Evolutionary conservation across 495 filamentous ascomycete genomes (phyloP).

Genomic region (Hypoxylon intermedium): DNA sequence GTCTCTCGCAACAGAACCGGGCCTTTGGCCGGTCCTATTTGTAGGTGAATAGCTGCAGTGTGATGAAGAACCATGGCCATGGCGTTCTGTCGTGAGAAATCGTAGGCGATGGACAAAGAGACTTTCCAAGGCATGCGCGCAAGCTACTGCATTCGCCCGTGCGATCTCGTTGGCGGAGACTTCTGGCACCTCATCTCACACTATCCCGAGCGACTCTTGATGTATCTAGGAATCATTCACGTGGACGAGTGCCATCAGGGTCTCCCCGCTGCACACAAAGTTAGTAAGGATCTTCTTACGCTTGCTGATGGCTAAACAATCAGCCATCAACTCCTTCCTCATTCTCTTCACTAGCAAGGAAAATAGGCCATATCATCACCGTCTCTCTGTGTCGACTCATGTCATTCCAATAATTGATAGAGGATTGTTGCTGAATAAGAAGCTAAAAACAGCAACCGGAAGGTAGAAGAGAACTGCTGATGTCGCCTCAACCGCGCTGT

Average conservation of each 20-base stretch:
- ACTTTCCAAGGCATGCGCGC: conserved; percentile 6
- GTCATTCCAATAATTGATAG: neutral
- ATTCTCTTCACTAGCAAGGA: conserved; percentile 7
- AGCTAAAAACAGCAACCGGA: conserved; percentile 25
- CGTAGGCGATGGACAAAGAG: conserved; percentile 9
- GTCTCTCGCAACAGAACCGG: conserved; percentile 21
- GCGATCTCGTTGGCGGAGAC: conserved; percentile 1
- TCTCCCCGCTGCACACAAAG: conserved; percentile 24
- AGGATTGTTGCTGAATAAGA: conserved; percentile 28
- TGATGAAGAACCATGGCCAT: conserved; percentile 23
- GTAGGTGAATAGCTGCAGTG: conserved; percentile 15
- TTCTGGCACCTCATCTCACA: conserved; percentile 9
- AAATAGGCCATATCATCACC: conserved; percentile 23
- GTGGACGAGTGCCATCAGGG: conserved; percentile 37
- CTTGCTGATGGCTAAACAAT: conserved; percentile 14
- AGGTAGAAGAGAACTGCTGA: conserved; percentile 6
- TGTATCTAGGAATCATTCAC: conserved; percentile 26
- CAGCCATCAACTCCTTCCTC: conserved; percentile 9
- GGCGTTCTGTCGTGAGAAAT: conserved; percentile 12
- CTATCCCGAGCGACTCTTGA: conserved; percentile 16
- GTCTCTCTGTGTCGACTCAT: conserved; percentile 5
- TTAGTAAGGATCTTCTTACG: conserved; percentile 20
- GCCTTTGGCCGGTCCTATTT: conserved; percentile 21
- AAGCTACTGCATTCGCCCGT: conserved; percentile 7
- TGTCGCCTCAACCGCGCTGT: conserved; percentile 37